A percentile compares a stretch with the other conserved stretches of the same genome.
Conservation (phyloP, 306 rosid genomes). For the Prosopis cineraria region DNA sequence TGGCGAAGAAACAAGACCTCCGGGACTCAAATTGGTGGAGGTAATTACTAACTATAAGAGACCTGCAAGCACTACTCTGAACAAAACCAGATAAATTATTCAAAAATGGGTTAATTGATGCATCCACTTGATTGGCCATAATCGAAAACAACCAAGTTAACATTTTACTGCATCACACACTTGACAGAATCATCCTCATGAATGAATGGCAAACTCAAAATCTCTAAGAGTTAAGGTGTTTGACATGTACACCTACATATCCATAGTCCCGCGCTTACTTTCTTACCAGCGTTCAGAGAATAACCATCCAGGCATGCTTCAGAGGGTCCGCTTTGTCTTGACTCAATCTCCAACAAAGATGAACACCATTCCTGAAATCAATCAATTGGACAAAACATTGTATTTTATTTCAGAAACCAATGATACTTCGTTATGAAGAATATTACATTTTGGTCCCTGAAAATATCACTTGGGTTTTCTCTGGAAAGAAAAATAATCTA, state of each 20-base stretch:
- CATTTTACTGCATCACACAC: slow-evolving; percentile 40
- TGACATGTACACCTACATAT: slow-evolving; percentile 33
- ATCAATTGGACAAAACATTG: slow-evolving; percentile 16
- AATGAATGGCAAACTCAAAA: slow-evolving; percentile 41
- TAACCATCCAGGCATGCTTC: slow-evolving; percentile 44
- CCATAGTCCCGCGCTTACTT: slow-evolving; percentile 36
- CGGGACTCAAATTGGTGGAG: neutral
- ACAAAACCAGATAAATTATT: neutral
- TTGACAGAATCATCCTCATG: slow-evolving; percentile 38
- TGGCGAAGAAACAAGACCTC: neutral
- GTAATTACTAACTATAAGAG: neutral
- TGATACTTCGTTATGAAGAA: neutral
- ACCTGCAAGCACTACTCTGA: neutral
- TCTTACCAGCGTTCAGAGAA: slow-evolving; percentile 43
- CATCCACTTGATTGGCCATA: slow-evolving; percentile 21
- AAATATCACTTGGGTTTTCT: neutral
- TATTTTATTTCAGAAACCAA: neutral
- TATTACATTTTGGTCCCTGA: neutral
- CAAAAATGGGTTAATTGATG: neutral
- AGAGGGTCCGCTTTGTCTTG: slow-evolving; percentile 26
- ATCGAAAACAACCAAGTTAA: slow-evolving; percentile 32
- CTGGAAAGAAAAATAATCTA: neutral
- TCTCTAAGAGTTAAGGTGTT: slow-evolving; percentile 32
- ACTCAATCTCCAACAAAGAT: slow-evolving; percentile 35
- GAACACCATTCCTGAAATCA: slow-evolving; percentile 49